phyloP scores from a whole-genome alignment of 2,329 filamentous ascomycete species.

The Gyromitra esculenta region DNA sequence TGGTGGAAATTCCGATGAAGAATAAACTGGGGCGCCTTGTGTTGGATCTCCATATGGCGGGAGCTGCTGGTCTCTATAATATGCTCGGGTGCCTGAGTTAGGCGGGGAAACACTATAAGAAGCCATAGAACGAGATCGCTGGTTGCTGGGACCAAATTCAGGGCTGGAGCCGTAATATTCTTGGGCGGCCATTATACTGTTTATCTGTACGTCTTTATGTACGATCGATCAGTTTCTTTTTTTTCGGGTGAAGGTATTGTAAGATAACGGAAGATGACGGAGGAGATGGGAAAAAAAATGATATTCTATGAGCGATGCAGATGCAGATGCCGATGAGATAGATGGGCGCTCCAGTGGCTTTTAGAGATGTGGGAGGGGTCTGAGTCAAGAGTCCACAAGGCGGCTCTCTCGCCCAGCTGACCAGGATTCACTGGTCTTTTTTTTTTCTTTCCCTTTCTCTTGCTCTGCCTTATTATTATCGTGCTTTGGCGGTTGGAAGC shows the following conservation, averaged over 20 bases:
- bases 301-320: conserved; percentile 22
- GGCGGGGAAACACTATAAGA: conserved; percentile 21
- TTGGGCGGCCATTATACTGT: conserved; percentile 32
- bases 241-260: neutral
- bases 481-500: conserved; percentile 8
- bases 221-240: neutral
- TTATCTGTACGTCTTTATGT: conserved; percentile 1
- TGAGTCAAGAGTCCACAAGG: conserved; percentile 38
- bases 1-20: conserved; percentile 21
- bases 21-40: conserved; percentile 13
- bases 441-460: neutral
- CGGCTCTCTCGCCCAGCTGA: conserved; percentile 29
- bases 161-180: conserved; percentile 30
- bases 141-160: conserved; percentile 1
- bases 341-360: conserved; percentile 27
- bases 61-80: conserved; percentile 15
- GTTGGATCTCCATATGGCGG: neutral
- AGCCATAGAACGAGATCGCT: conserved; percentile 16
- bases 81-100: conserved; percentile 10
- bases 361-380: conserved; percentile 44
- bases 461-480: conserved; percentile 24
- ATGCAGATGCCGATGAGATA: neutral
- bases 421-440: conserved; percentile 19
- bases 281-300: conserved; percentile 11
- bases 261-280: neutral